Percentiles rank a stretch among this genome's conserved stretches.
Evolutionary conservation across 192 early-diverging fungal genomes (phyloP).

Genomic region (Coemansia sp.): DNA sequence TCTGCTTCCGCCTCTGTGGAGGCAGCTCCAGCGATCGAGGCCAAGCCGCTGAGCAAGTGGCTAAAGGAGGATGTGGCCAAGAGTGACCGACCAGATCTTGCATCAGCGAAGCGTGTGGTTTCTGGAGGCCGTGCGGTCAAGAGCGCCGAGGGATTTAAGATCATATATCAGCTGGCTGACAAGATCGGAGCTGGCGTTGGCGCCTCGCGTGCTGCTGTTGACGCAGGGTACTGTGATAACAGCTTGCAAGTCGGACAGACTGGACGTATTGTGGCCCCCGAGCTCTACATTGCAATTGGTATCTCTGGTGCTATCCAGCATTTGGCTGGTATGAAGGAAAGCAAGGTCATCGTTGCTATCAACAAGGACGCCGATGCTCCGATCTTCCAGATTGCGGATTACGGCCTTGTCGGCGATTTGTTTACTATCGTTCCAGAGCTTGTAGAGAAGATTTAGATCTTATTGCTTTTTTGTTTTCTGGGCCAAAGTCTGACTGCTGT

Average conservation of each 20-base stretch:
- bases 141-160: slow-evolving; percentile 87
- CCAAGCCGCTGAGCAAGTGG: slow-evolving; percentile 68
- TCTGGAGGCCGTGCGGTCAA: slow-evolving; percentile 96
- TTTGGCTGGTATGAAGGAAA: slow-evolving; percentile 99
- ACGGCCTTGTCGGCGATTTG: slow-evolving; percentile 93
- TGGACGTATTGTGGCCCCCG: slow-evolving; percentile 96
- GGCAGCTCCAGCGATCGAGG: slow-evolving; percentile 65
- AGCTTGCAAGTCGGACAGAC: slow-evolving; percentile 98
- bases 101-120: slow-evolving; percentile 83
- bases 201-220: slow-evolving; percentile 95
- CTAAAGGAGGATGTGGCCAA: slow-evolving; percentile 86
- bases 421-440: slow-evolving; percentile 92
- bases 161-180: slow-evolving; percentile 91
- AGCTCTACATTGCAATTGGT: slow-evolving; percentile 93
- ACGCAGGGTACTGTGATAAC: slow-evolving; percentile 95
- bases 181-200: slow-evolving; percentile 93
- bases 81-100: slow-evolving; percentile 93
- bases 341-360: slow-evolving; percentile 97
- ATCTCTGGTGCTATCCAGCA: slow-evolving; percentile 98
- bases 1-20: slow-evolving; percentile 64
- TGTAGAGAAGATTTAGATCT: slow-evolving; percentile 73
- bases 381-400: slow-evolving; percentile 97
- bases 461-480: not conserved
- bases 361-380: slow-evolving; percentile 98
- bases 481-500: not conserved